Base-by-base conservation (phyloP, 2,329 filamentous ascomycete genomes). In the Harringtonia lauricola region DNA sequence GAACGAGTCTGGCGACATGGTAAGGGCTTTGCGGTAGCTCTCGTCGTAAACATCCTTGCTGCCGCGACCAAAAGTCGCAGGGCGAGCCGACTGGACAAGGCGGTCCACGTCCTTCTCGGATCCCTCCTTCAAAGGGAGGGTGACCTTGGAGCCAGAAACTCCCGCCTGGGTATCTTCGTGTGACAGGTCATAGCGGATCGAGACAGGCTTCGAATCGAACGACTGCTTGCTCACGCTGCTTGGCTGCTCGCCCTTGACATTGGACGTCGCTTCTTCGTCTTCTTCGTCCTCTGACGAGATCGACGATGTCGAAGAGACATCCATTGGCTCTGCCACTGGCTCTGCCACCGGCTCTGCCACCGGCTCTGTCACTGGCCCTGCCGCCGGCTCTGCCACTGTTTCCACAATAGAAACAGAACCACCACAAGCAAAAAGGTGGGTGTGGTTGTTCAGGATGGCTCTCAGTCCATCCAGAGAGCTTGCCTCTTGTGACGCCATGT, bases 11-110 rank as follows among this genome's bases (percentile, higher is more conserved):
- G 54, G 46, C n/a, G 75, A 66, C n/a, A 80, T 52, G 52, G 74
- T 71, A 1, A 57, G 54, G 1, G 74, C 75, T 45, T 69, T 71
- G 17, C 75, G 65, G 45, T 77, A 76, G 0, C 55, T 54, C 43
- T 71, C 66, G 45, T 79, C 72, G 2, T 67, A 54, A 0, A 28
- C 24, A 9, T 38, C 22, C 24, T 38, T 17, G 14, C 22, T 22
- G 36, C 7, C 22, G 17, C 24, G 36, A 22, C 36, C 36, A 38
- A 77, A 42, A 61, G 44, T 74, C 10, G 30, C 36, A 17, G 36
- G 36, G 13, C 28, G 22, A 14, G 36, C 22, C 17, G 8, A 9
- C 36, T 37, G 19, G 19, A 37, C 12, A 14, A 37, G 36, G 12
- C 36, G 36, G 12, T 37, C 12, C 36, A 37, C 12, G 19, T 37